Conservation (phyloP, 345 rosid species). For the Firmiana major region DNA sequence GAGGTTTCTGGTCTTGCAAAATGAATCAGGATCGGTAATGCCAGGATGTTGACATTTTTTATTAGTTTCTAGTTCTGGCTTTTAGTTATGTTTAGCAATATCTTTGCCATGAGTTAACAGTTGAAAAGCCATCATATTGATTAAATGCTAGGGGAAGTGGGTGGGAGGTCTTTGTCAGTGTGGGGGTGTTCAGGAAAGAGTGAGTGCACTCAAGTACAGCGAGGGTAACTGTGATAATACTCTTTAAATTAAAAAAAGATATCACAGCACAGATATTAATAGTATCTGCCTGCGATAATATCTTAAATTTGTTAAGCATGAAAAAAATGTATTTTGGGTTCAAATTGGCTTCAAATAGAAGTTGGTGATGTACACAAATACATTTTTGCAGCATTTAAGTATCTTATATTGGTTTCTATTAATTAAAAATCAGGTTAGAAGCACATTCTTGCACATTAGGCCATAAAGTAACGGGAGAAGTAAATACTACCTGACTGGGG, state of each 20-base stretch:
- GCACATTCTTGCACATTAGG: background rate
- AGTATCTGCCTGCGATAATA: background rate
- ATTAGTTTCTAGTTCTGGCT: background rate
- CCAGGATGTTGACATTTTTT: slow-evolving; percentile 11
- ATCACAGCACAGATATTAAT: background rate
- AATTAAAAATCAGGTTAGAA: background rate
- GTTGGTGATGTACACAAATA: background rate
- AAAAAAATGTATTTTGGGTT: background rate
- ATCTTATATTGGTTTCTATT: background rate
- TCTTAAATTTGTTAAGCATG: background rate
- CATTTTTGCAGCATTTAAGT: background rate
- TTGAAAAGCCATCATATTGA: background rate
- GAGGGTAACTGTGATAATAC: background rate
- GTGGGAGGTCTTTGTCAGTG: background rate
- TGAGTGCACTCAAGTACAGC: background rate
- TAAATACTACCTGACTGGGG: background rate
- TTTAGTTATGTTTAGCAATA: background rate
- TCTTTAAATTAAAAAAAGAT: background rate
- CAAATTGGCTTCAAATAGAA: slow-evolving; percentile 1
- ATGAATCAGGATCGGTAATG: slow-evolving; percentile 78
- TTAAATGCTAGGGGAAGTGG: background rate
- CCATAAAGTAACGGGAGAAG: background rate
- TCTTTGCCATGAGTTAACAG: background rate
- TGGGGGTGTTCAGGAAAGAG: background rate
- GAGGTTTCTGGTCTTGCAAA: slow-evolving; percentile 66